Evolutionary conservation across 495 filamentous ascomycete genomes (phyloP).

Genomic region (Tuber borchii): DNA sequence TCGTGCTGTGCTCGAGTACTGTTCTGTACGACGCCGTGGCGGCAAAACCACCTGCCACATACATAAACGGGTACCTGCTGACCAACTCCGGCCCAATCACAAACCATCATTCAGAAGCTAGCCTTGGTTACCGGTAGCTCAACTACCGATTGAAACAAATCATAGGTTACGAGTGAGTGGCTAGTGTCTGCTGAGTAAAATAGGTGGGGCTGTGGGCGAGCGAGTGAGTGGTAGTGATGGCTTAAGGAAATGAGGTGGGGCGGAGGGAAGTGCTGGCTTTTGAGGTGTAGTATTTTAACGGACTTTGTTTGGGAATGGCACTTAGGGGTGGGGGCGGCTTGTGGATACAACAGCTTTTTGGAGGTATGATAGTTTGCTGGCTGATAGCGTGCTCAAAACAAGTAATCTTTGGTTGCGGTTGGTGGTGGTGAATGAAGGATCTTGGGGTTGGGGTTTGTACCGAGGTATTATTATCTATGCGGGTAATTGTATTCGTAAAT

Average conservation of each 20-base stretch:
- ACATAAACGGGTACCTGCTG: background rate
- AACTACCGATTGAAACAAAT: background rate
- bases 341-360: no score
- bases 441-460: no score
- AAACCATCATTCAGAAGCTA: no score
- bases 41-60: background rate
- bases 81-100: background rate
- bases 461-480: no score
- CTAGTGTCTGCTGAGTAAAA: background rate
- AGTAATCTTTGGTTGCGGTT: no score
- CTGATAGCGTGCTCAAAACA: no score
- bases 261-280: background rate
- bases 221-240: background rate
- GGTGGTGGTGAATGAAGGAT: no score
- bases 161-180: background rate
- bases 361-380: no score
- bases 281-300: background rate
- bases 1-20: background rate
- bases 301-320: no score
- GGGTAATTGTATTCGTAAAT: no score
- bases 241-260: background rate
- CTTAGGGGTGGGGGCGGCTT: no score
- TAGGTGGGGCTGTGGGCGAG: background rate
- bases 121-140: background rate
- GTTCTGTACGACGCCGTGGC: background rate